phyloP scores from a whole-genome alignment of 495 filamentous ascomycete genomes.

The Hypoxylon subgilvum region DNA sequence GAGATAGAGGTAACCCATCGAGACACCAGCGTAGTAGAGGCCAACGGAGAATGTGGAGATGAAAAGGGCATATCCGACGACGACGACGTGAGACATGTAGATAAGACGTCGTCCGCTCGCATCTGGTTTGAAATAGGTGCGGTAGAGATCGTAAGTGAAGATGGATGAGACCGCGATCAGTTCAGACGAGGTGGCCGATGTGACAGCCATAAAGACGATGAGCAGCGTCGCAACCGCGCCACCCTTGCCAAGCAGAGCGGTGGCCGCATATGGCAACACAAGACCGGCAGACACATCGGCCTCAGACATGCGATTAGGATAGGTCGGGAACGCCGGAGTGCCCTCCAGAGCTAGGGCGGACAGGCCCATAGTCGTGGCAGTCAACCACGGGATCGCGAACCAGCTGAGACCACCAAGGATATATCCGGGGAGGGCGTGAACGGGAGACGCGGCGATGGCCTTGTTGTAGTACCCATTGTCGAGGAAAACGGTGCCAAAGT shows the following conservation, averaged over 20 bases:
- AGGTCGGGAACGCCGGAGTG: constrained; percentile 74
- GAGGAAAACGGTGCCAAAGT: constrained; percentile 80
- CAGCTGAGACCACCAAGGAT: constrained; percentile 88
- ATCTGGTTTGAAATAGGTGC: constrained; percentile 66
- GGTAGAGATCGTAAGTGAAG: constrained; percentile 91
- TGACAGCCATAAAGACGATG: constrained; percentile 96
- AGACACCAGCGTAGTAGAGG: constrained; percentile 69
- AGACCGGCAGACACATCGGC: constrained; percentile 84
- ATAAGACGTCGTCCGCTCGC: constrained; percentile 81
- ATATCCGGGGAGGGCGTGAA: constrained; percentile 91
- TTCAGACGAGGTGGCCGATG: constrained; percentile 85
- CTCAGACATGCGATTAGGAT: constrained; percentile 71
- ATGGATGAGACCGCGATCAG: constrained; percentile 93
- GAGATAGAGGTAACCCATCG: constrained; percentile 69
- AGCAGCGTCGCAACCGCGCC: constrained; percentile 83
- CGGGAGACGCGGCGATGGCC: constrained; percentile 87
- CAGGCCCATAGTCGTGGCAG: constrained; percentile 92
- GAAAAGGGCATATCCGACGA: constrained; percentile 75
- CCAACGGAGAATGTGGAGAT: constrained; percentile 88
- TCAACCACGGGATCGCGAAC: constrained; percentile 97
- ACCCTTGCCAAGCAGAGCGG: constrained; percentile 86
- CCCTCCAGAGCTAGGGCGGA: constrained; percentile 82
- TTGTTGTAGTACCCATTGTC: constrained; percentile 93
- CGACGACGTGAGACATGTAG: constrained; percentile 80
- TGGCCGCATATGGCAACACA: constrained; percentile 85